Conservation (phyloP, 2,329 filamentous ascomycete species). For the Fonsecaea multimorphosa region DNA sequence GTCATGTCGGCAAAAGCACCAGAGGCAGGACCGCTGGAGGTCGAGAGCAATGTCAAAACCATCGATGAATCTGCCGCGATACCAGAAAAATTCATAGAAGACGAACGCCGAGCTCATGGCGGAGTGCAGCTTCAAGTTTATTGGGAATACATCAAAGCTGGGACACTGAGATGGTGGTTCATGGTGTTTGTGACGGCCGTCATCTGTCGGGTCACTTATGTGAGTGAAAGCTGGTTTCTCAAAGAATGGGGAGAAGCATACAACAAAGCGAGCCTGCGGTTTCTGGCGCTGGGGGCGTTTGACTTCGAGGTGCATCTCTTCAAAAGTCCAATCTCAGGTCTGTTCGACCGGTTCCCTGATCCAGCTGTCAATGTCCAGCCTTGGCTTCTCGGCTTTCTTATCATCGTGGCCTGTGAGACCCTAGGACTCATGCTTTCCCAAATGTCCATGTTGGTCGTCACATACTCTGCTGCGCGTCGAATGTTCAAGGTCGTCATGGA, state of each 20-base stretch:
- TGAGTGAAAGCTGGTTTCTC: conserved; percentile 78
- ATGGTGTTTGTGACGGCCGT: conserved; percentile 65
- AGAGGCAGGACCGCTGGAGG: conserved; percentile 43
- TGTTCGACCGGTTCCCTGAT: conserved; percentile 65
- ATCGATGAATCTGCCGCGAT: conserved; percentile 56
- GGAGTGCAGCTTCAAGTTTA: conserved; percentile 78
- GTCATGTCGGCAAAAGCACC: conserved; percentile 47
- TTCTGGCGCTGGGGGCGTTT: conserved; percentile 37
- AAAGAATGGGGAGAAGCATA: conserved; percentile 88
- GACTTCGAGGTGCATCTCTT: conserved; percentile 32
- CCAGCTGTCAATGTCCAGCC: conserved; percentile 71
- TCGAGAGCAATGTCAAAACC: conserved; percentile 35
- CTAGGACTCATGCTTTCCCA: conserved; percentile 67
- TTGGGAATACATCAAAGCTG: conserved; percentile 83
- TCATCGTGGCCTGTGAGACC: conserved; percentile 68
- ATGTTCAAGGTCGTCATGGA: conserved; percentile 77
- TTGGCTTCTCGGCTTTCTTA: conserved; percentile 75
- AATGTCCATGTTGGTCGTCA: conserved; percentile 73
- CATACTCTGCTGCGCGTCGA: conserved; percentile 75
- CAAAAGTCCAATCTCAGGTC: conserved; percentile 41
- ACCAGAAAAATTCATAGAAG: conserved; percentile 78
- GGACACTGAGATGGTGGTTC: conserved; percentile 75
- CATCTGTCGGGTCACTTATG: conserved; percentile 67
- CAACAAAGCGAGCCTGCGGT: conserved; percentile 45
- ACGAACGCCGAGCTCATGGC: conserved; percentile 75